Conservation (phyloP, 768 basidiomycete species). For the Phlegmacium glaucopus region DNA sequence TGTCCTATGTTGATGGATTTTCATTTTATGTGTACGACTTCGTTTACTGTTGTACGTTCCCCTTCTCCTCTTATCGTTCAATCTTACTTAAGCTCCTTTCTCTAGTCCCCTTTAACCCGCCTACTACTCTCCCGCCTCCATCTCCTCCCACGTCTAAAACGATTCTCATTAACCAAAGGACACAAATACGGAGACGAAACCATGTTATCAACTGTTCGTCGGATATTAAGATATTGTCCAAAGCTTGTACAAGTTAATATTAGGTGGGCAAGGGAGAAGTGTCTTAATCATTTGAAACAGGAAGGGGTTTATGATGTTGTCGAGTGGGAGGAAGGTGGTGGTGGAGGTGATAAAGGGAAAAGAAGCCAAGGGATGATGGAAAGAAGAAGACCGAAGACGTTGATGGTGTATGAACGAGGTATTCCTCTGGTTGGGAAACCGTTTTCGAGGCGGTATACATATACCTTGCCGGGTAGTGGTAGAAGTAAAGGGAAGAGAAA, state of each 20-base stretch:
- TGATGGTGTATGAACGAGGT: conserved; percentile 36
- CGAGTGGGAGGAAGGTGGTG: conserved; percentile 13
- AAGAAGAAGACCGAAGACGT: conserved; percentile 11
- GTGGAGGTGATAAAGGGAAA: too few species aligned
- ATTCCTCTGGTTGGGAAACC: conserved; percentile 38
- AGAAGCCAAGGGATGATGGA: too few species aligned
- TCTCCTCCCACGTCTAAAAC: conserved; percentile 36
- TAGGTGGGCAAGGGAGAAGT: conserved; percentile 45
- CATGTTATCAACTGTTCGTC: conserved; percentile 40
- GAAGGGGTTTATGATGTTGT: conserved; percentile 41
- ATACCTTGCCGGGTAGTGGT: conserved; percentile 10
- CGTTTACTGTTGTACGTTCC: conserved; percentile 36
- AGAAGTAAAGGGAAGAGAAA: neutral
- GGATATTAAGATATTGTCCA: conserved; percentile 32
- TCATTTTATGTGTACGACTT: conserved; percentile 50
- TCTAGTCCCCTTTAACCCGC: conserved; percentile 40
- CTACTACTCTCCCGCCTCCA: conserved; percentile 35
- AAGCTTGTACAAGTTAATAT: conserved; percentile 39
- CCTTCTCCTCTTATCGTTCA: too few species aligned
- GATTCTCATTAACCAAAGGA: conserved; percentile 47
- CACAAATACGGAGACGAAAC: conserved; percentile 43
- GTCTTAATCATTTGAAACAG: conserved; percentile 47
- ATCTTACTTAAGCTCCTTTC: neutral
- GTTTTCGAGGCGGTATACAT: conserved; percentile 31
- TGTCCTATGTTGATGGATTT: conserved; percentile 41